These are phyloP conservation scores for Amanita fuliginea DNA, from an alignment of 768 basidiomycete species.

Conservation along the genomic window DNA sequence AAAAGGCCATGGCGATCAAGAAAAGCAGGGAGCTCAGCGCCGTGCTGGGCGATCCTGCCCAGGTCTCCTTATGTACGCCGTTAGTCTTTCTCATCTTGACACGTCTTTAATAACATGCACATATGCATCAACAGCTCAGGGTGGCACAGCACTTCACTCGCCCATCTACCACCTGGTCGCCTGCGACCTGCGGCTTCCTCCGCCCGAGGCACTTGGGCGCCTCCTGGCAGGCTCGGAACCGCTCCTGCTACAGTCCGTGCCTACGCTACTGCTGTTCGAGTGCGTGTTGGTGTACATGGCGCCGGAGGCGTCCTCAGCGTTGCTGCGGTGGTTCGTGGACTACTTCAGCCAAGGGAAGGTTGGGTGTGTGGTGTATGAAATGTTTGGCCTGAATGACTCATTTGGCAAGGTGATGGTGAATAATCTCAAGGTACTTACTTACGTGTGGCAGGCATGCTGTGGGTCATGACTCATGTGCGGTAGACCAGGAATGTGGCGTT, in stretches of 20 bases:
- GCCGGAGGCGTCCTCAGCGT: conserved; percentile 39
- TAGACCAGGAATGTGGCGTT: conserved; percentile 49
- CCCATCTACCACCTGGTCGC: conserved; percentile 62
- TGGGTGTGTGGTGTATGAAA: conserved; percentile 77
- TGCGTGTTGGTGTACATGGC: conserved; percentile 88
- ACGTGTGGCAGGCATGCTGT: conserved; percentile 6
- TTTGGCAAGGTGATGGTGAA: conserved; percentile 92
- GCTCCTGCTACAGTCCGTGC: conserved; percentile 45
- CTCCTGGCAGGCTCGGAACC: conserved; percentile 22
- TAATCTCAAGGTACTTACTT: conserved; percentile 58
- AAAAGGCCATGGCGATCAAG: conserved; percentile 73
- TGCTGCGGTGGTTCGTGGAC: conserved; percentile 68
- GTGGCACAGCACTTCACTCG: conserved; percentile 49
- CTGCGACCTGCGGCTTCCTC: conserved; percentile 59
- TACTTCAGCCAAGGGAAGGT: conserved; percentile 31
- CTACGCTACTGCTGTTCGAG: conserved; percentile 85
- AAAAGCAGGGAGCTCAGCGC: conserved; percentile 49
- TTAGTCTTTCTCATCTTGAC: too few species aligned
- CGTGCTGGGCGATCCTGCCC: conserved; percentile 34
- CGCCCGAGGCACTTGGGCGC: conserved; percentile 34
- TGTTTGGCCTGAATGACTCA: conserved; percentile 78
- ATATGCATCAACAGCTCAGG: conserved; percentile 30
- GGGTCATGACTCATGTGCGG: not conserved
- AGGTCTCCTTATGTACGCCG: conserved; percentile 32
- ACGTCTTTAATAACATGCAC: not conserved